phyloP scores from a whole-genome alignment of 2,329 filamentous ascomycete genomes.

The Apiospora saccharicola region DNA sequence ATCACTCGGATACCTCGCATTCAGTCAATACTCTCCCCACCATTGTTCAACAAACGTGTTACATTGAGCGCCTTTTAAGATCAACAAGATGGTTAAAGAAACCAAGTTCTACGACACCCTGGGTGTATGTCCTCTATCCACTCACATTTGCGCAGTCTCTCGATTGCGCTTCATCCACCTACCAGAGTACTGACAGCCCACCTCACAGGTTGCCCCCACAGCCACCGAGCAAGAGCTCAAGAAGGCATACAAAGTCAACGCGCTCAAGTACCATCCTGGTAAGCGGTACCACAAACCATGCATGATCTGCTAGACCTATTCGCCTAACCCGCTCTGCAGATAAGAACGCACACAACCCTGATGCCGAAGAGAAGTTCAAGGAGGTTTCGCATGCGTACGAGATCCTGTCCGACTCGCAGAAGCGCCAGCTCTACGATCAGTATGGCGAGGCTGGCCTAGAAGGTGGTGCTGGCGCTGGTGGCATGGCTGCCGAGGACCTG shows the following conservation, averaged over 20 bases:
- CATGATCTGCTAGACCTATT: neutral
- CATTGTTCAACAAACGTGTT: neutral
- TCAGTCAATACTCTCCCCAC: neutral
- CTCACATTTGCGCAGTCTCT: slow-evolving; percentile 25
- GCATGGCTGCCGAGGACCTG: slow-evolving; percentile 95
- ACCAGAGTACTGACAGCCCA: slow-evolving; percentile 21
- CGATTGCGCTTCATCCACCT: slow-evolving; percentile 23
- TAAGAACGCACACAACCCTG: slow-evolving; percentile 95
- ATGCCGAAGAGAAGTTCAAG: slow-evolving; percentile 97
- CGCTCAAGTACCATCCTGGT: slow-evolving; percentile 87
- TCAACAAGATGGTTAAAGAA: slow-evolving; percentile 75
- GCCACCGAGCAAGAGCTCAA: slow-evolving; percentile 88
- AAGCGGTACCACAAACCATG: slow-evolving; percentile 45
- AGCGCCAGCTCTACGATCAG: slow-evolving; percentile 92
- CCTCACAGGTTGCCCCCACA: slow-evolving; percentile 72
- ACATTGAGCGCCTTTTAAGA: slow-evolving; percentile 14
- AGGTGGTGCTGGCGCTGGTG: slow-evolving; percentile 79
- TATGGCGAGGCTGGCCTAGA: slow-evolving; percentile 98
- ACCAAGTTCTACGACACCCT: slow-evolving; percentile 81
- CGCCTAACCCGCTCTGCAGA: slow-evolving; percentile 59
- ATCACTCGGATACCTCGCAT: slow-evolving; percentile 3
- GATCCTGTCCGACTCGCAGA: slow-evolving; percentile 89
- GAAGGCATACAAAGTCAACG: slow-evolving; percentile 86
- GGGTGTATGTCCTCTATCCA: slow-evolving; percentile 63
- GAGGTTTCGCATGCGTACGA: slow-evolving; percentile 96